Evolutionary conservation across 768 basidiomycete genomes (phyloP).

Genomic region (Lanmaoa rubissima): DNA sequence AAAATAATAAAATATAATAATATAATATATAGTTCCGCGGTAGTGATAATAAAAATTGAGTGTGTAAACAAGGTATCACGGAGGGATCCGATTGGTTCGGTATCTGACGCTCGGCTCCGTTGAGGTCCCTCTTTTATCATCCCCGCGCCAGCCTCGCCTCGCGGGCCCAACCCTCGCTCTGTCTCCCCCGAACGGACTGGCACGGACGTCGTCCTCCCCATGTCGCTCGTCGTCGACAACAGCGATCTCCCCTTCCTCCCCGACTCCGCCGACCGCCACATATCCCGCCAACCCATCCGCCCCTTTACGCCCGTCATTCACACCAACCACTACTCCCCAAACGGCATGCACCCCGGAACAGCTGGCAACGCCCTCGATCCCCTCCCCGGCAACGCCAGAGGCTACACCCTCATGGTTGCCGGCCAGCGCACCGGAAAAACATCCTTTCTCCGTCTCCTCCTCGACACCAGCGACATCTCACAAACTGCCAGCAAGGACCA

Average conservation of each 20-base stretch:
- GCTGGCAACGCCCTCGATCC: slow-evolving; percentile 27
- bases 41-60: slow-evolving; percentile 14
- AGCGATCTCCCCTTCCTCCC: slow-evolving; percentile 48
- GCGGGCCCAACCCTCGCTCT: slow-evolving; percentile 50
- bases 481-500: slow-evolving; percentile 65
- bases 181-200: slow-evolving; percentile 47
- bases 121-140: slow-evolving; percentile 47
- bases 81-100: slow-evolving; percentile 64
- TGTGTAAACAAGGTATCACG: slow-evolving; percentile 6
- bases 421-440: slow-evolving; percentile 85
- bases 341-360: slow-evolving; percentile 30
- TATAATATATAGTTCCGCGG: slow-evolving; percentile 31
- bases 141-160: slow-evolving; percentile 65
- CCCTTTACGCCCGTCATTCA: slow-evolving; percentile 28
- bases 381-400: slow-evolving; percentile 29
- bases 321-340: slow-evolving; percentile 24
- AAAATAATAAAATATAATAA: slow-evolving; percentile 23
- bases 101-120: slow-evolving; percentile 48
- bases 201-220: slow-evolving; percentile 36
- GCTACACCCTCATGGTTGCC: slow-evolving; percentile 76
- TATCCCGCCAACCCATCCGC: slow-evolving; percentile 23
- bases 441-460: slow-evolving; percentile 79
- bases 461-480: slow-evolving; percentile 75
- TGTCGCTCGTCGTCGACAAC: slow-evolving; percentile 58
- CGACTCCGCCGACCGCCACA: slow-evolving; percentile 40